phyloP scores from a whole-genome alignment of 306 rosid species.

The Echinosophora koreensis region DNA sequence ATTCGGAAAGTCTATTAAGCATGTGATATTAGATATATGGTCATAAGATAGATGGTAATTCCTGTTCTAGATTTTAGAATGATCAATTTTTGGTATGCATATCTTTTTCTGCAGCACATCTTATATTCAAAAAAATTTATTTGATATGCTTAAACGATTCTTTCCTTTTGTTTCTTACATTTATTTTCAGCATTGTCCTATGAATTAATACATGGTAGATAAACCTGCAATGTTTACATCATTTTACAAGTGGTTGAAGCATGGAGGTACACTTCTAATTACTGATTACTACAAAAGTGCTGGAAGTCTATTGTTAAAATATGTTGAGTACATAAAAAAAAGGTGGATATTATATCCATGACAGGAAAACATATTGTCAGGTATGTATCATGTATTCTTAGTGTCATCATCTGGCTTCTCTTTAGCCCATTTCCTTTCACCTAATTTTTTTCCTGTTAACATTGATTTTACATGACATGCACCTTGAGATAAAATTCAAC shows the following conservation, averaged over 20 bases:
- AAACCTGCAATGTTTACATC: slow-evolving; percentile 76
- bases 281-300: slow-evolving; percentile 83
- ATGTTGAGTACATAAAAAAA: slow-evolving; percentile 73
- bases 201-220: slow-evolving; percentile 66
- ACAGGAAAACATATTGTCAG: slow-evolving; percentile 69
- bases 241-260: slow-evolving; percentile 88
- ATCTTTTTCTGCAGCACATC: neutral
- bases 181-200: slow-evolving; percentile 3
- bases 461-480: slow-evolving; percentile 6
- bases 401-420: neutral
- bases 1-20: neutral
- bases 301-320: slow-evolving; percentile 67
- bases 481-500: slow-evolving; percentile 12
- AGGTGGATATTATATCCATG: slow-evolving; percentile 88
- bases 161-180: neutral
- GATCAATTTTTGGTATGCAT: slow-evolving; percentile 18
- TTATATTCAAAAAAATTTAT: neutral
- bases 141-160: neutral
- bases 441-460: neutral
- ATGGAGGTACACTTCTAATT: slow-evolving; percentile 89
- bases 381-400: slow-evolving; percentile 48
- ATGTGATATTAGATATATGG: neutral
- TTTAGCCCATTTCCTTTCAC: neutral
- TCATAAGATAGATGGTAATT: neutral
- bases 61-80: neutral